phyloP scores from a whole-genome alignment of 176 grass and related monocot genomes.

The Olyra latifolia region DNA sequence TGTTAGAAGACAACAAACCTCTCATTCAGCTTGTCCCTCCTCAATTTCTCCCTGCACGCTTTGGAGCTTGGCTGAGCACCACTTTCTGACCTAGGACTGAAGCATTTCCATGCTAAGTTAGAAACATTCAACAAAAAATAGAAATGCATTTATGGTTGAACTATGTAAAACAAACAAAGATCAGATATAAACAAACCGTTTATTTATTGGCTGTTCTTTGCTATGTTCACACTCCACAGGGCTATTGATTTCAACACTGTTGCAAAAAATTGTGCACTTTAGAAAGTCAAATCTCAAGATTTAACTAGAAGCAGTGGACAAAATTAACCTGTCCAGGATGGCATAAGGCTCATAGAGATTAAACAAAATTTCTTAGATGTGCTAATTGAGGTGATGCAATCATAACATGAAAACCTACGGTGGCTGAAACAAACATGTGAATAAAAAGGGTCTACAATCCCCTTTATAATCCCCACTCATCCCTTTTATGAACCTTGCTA shows the following conservation, averaged over 20 bases:
- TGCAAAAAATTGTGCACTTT: constrained; percentile 15
- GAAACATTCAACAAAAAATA: constrained; percentile 23
- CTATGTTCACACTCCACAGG: constrained; percentile 46
- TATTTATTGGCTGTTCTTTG: constrained; percentile 66
- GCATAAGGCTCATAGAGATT: not conserved
- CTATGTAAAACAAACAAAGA: not conserved
- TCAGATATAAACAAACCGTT: constrained; percentile 64
- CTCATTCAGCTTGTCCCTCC: constrained; percentile 91
- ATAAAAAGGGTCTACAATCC: not conserved
- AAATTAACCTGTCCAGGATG: not conserved
- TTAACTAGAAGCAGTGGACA: not conserved
- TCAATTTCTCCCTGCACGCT: constrained; percentile 93
- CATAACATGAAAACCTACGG: not conserved
- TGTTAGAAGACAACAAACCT: constrained; percentile 35
- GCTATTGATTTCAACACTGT: constrained; percentile 65
- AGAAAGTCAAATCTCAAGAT: constrained; percentile 1
- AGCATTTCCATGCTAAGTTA: constrained; percentile 33
- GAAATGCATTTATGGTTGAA: not conserved
- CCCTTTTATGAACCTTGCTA: constrained; percentile 26
- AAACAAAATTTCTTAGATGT: not conserved
- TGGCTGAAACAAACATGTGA: not conserved
- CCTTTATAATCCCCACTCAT: too few species aligned
- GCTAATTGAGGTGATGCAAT: not conserved
- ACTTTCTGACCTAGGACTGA: constrained; percentile 73
- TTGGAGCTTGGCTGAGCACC: constrained; percentile 67